phyloP scores from a whole-genome alignment of 805 yeast species.

The Candida railenensis region DNA sequence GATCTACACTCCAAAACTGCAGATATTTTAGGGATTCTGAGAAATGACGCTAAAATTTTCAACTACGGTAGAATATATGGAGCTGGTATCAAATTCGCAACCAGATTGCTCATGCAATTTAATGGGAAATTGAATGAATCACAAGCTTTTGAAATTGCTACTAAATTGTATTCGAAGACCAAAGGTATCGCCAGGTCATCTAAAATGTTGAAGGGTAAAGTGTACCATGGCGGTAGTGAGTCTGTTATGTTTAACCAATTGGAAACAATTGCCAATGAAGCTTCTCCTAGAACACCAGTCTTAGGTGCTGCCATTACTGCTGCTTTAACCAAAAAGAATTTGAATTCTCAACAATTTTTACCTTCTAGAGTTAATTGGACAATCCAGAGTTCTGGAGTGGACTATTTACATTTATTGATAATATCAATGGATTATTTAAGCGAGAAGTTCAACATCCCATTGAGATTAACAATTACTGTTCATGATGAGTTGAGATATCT shows the following conservation, averaged over 20 bases:
- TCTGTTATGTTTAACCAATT: slow-evolving; percentile 86
- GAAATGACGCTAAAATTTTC: slow-evolving; percentile 92
- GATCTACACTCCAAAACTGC: slow-evolving; percentile 96
- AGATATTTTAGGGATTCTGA: slow-evolving; percentile 76
- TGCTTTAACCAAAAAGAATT: slow-evolving; percentile 67
- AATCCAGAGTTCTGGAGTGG: slow-evolving; percentile 97
- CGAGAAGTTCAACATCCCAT: slow-evolving; percentile 62
- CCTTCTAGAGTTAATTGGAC: slow-evolving; percentile 97
- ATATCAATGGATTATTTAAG: slow-evolving; percentile 84
- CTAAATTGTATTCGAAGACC: slow-evolving; percentile 70
- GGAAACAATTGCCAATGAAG: slow-evolving; percentile 82
- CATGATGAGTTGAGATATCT: slow-evolving; percentile 93
- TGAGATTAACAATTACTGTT: slow-evolving; percentile 81
- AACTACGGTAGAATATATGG: slow-evolving; percentile 98
- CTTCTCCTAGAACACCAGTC: slow-evolving; percentile 83
- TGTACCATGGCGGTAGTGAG: slow-evolving; percentile 90
- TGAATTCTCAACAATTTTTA: slow-evolving; percentile 63
- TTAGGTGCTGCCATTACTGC: slow-evolving; percentile 91
- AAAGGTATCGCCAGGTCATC: slow-evolving; percentile 54
- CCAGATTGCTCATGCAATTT: slow-evolving; percentile 78
- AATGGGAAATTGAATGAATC: slow-evolving; percentile 66
- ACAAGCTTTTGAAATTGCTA: slow-evolving; percentile 67
- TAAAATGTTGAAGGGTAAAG: slow-evolving; percentile 22
- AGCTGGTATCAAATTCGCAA: slow-evolving; percentile 91
- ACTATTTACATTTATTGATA: slow-evolving; percentile 81